Base-by-base conservation (phyloP, 1,284 basidiomycete species). In the Leccinum griseonigrum region DNA sequence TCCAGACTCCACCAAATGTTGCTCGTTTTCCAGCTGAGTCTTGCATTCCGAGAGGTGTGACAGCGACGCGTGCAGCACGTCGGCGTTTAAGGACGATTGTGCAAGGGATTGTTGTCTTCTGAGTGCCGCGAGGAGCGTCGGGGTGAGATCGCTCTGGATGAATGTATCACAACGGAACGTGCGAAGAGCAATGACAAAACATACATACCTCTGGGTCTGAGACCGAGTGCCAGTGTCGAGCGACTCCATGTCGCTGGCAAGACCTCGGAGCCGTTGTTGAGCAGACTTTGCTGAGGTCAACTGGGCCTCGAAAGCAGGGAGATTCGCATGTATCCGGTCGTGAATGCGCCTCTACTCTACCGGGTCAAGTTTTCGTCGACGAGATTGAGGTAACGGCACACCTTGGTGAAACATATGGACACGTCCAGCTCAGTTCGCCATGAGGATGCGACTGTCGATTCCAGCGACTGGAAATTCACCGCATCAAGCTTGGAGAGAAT, bases 341-440 rank as follows among this genome's bases (percentile, higher is more conserved):
- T 88, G 85, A 64, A 93, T 85, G 65, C 77, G 77, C 70, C 77
- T 77, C 91, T 91, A 70, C 58, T 51, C 56, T 26, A 50, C 43
- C 38, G 6, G 59, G 57, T 66, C 46, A 61, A 28, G 57, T 58
- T 31, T 36, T 3, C 56, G 26, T 56, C 16, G 26, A 58, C 38
- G 32, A 38, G 43, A 60, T 56, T 60, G 51, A 48, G 53, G 36
- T 32, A 50, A 48, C 54, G 55, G 54, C 56, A 63, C 67, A 91
- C 91, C 79, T 90, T 88, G 8, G 88, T 90, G 26, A 79, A 76
- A 36, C 76, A 75, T 64, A 93, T 90, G 22, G 85, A 83, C 52
- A 83, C 81, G 66, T 92, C 84, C 28, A 93, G 79, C 70, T 92
- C 89, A 1, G 75, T 68, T 34, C 91, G 76, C 90, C 90, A 93